A percentile compares a stretch with the other conserved stretches of the same genome.
Evolutionary conservation across 495 filamentous ascomycete genomes (phyloP).

Genomic region (Pseudomonodictys pantanalensis): DNA sequence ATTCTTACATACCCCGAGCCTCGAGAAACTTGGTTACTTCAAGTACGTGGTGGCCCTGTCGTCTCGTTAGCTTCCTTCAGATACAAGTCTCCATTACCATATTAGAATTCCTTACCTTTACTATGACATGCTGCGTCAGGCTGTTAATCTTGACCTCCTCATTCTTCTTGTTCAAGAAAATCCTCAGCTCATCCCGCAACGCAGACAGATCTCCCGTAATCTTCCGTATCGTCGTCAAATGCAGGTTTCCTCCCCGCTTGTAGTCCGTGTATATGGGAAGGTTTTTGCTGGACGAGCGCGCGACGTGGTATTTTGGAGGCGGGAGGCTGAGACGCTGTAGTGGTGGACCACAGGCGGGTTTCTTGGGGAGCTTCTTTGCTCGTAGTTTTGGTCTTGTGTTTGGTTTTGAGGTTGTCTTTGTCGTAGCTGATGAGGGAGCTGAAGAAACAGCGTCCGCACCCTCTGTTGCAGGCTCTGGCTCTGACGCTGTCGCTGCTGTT

Average conservation of each 20-base stretch:
- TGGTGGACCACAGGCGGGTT: neutral
- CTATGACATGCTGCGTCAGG: slow-evolving; percentile 41
- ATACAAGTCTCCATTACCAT: too few relatives aligned
- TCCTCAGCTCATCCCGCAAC: slow-evolving; percentile 40
- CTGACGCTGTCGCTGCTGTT: too few relatives aligned
- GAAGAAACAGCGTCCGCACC: neutral
- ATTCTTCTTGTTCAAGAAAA: slow-evolving; percentile 34
- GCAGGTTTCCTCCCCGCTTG: slow-evolving; percentile 75
- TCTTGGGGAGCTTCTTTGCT: neutral
- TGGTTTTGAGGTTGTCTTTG: neutral
- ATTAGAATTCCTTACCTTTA: slow-evolving; percentile 30
- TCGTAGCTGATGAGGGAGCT: neutral
- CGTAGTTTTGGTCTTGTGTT: neutral
- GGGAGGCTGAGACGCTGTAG: slow-evolving; percentile 35
- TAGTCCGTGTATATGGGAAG: slow-evolving; percentile 73
- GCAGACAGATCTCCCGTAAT: slow-evolving; percentile 59
- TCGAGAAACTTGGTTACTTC: too few relatives aligned
- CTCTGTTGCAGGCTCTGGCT: neutral
- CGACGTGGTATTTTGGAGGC: slow-evolving; percentile 61
- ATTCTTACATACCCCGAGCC: too few relatives aligned
- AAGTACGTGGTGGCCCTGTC: too few relatives aligned
- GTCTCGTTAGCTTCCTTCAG: too few relatives aligned
- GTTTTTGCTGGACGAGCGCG: slow-evolving; percentile 66
- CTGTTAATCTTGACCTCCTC: slow-evolving; percentile 40
- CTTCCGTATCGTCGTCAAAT: slow-evolving; percentile 72